Conservation (phyloP, 202 grass and related monocot genomes). For the Zizania palustris region DNA sequence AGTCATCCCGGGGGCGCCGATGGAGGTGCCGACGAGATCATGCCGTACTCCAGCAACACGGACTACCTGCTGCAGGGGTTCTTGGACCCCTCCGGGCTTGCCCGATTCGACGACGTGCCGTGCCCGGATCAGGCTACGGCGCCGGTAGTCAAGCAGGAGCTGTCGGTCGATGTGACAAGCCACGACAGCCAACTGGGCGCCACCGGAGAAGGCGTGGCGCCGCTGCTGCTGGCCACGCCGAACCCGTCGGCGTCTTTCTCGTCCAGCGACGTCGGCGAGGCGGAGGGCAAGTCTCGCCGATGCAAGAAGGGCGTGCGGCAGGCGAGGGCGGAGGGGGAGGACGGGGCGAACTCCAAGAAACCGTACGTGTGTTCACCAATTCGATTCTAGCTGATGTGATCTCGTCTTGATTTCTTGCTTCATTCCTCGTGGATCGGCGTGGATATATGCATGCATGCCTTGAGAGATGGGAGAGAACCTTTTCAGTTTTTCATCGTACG, state of each 20-base stretch:
- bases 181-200: slow-evolving; percentile 39
- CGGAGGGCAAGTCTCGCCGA: slow-evolving; percentile 51
- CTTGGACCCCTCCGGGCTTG: slow-evolving; percentile 43
- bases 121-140: slow-evolving; percentile 22
- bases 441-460: not conserved
- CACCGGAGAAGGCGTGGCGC: slow-evolving; percentile 35
- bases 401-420: not conserved
- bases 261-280: slow-evolving; percentile 67
- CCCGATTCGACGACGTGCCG: slow-evolving; percentile 31
- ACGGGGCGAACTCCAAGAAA: slow-evolving; percentile 72
- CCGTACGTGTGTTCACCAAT: slow-evolving; percentile 54
- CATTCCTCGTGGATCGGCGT: not conserved
- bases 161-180: slow-evolving; percentile 49
- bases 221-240: slow-evolving; percentile 46
- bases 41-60: slow-evolving; percentile 48
- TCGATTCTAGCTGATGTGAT: not conserved
- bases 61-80: slow-evolving; percentile 56
- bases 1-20: not conserved
- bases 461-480: not conserved
- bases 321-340: slow-evolving; percentile 50
- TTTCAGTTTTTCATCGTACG: not conserved
- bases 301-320: slow-evolving; percentile 56
- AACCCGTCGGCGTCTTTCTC: slow-evolving; percentile 82
- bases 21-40: slow-evolving; percentile 39
- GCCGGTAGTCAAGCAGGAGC: slow-evolving; percentile 44